A percentile compares a stretch with the other conserved stretches of the same genome.
These are phyloP conservation scores for Sarcomyxa edulis DNA, from an alignment of 768 basidiomycete genomes.

Conservation along the genomic window DNA sequence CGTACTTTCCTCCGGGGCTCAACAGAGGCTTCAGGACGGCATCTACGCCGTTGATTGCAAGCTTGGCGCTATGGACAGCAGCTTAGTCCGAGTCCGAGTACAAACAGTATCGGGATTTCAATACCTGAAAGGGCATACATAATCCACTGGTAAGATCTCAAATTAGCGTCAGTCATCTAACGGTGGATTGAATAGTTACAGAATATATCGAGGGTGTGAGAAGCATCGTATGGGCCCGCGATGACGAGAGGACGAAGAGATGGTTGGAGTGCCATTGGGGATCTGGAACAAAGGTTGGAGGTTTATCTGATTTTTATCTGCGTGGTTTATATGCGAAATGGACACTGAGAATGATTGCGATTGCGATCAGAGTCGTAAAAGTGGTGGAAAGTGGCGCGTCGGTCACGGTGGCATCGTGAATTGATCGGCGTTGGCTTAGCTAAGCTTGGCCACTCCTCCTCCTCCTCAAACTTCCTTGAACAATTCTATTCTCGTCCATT, in stretches of 20 bases:
- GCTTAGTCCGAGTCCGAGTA: neutral
- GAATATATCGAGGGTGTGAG: constrained; percentile 79
- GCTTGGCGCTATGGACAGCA: constrained; percentile 63
- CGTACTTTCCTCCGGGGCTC: constrained; percentile 53
- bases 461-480: too few relatives aligned
- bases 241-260: constrained; percentile 61
- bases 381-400: too few relatives aligned
- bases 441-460: too few relatives aligned
- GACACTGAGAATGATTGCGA: too few relatives aligned
- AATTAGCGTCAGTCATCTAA: neutral
- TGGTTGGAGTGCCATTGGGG: constrained; percentile 75
- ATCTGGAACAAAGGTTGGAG: too few relatives aligned
- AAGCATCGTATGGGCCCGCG: constrained; percentile 51
- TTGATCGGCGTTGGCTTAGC: too few relatives aligned
- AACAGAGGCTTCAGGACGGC: constrained; percentile 55
- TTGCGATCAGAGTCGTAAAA: too few relatives aligned
- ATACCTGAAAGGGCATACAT: constrained; percentile 84
- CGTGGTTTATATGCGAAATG: too few relatives aligned
- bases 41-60: constrained; percentile 56
- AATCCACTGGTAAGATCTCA: constrained; percentile 54
- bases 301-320: too few relatives aligned
- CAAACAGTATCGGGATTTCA: too few relatives aligned
- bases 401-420: too few relatives aligned
- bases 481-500: too few relatives aligned
- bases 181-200: constrained; percentile 32